Evolutionary conservation across 768 basidiomycete genomes (phyloP).

Genomic region (Tephrocybe sp.): DNA sequence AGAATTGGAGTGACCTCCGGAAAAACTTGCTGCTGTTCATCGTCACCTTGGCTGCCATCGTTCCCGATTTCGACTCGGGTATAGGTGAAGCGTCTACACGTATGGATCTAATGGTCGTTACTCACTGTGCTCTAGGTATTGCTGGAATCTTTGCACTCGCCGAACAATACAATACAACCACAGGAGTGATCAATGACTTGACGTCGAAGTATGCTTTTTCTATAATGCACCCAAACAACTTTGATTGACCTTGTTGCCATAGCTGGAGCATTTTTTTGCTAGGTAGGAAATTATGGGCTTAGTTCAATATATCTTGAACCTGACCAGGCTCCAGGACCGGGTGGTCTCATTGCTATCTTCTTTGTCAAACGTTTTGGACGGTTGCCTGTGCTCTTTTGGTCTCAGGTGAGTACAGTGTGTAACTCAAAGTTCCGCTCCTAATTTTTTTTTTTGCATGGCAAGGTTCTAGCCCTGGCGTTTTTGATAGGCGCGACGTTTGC

Average conservation of each 20-base stretch:
- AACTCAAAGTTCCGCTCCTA: neutral
- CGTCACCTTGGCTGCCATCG: slow-evolving; percentile 55
- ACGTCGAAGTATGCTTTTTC: slow-evolving; percentile 41
- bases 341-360: slow-evolving; percentile 49
- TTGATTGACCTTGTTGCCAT: neutral
- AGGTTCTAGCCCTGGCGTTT: slow-evolving; percentile 52
- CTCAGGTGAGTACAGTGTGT: slow-evolving; percentile 36
- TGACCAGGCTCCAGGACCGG: slow-evolving; percentile 31
- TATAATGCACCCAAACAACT: neutral
- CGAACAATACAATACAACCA: slow-evolving; percentile 47
- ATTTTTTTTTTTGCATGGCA: neutral
- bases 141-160: slow-evolving; percentile 59
- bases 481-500: slow-evolving; percentile 54
- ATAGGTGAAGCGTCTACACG: slow-evolving; percentile 32
- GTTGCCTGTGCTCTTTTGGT: slow-evolving; percentile 63
- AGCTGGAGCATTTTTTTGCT: slow-evolving; percentile 61
- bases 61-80: slow-evolving; percentile 62
- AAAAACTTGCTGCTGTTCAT: slow-evolving; percentile 53
- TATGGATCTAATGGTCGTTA: neutral
- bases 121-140: slow-evolving; percentile 51
- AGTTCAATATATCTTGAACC: neutral
- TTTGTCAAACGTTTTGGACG: slow-evolving; percentile 55
- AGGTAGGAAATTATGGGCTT: slow-evolving; percentile 24
- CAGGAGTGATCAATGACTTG: slow-evolving; percentile 53
- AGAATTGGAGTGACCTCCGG: slow-evolving; percentile 48